Evolutionary conservation across 2,329 filamentous ascomycete species (phyloP).

Genomic region (Calycina marina): DNA sequence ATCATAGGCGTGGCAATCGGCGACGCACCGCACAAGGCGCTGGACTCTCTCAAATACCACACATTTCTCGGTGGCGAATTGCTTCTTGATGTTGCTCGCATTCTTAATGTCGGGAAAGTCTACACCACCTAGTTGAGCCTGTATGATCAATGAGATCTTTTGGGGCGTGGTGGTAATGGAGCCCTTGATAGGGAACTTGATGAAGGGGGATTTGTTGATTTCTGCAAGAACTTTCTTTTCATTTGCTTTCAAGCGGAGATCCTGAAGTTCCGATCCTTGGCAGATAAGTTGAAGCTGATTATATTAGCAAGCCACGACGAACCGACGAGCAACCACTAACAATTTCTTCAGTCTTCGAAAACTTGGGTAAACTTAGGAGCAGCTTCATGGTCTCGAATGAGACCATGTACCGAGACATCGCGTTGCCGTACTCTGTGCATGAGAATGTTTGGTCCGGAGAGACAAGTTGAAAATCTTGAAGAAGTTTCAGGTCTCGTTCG

Average conservation of each 20-base stretch:
- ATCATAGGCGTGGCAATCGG: conserved; percentile 51
- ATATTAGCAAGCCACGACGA: conserved; percentile 9
- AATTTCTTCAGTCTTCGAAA: conserved; percentile 49
- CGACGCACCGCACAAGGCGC: conserved; percentile 58
- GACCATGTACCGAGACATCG: conserved; percentile 74
- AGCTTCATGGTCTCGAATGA: conserved; percentile 66
- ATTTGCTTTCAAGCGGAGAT: conserved; percentile 53
- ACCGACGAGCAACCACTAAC: conserved; percentile 31
- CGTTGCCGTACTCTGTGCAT: conserved; percentile 59
- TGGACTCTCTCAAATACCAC: conserved; percentile 54
- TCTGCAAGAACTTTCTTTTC: conserved; percentile 59
- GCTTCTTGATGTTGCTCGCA: conserved; percentile 34
- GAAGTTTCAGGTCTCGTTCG: conserved; percentile 47
- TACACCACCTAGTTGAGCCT: conserved; percentile 54
- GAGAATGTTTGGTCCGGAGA: conserved; percentile 32
- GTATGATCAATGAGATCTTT: conserved; percentile 67
- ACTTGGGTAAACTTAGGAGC: conserved; percentile 46
- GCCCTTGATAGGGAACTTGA: conserved; percentile 58
- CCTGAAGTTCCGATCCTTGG: conserved; percentile 57
- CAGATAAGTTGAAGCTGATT: conserved; percentile 48
- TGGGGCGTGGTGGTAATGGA: conserved; percentile 51
- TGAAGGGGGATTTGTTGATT: conserved; percentile 52
- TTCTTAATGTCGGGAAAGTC: conserved; percentile 47
- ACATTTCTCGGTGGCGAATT: conserved; percentile 44
- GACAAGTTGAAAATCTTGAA: conserved; percentile 46